Conservation (phyloP, 1,284 basidiomycete genomes). For the Xerocomus minutiporus region DNA sequence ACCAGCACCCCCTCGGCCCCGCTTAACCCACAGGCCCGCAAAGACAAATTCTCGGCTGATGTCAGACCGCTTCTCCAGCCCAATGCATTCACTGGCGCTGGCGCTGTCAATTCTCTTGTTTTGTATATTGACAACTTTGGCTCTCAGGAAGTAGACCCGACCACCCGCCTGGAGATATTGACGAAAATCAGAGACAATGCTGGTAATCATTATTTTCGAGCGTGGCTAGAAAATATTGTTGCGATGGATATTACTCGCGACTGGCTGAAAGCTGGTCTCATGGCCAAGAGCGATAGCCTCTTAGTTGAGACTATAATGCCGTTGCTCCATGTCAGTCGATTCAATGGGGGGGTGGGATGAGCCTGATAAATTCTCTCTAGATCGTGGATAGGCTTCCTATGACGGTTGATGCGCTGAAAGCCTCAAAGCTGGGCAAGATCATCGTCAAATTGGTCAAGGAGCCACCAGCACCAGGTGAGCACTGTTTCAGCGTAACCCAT, state of each 20-base stretch:
- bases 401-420: slow-evolving; percentile 58
- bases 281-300: slow-evolving; percentile 50
- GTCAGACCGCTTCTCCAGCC: slow-evolving; percentile 52
- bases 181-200: slow-evolving; percentile 77
- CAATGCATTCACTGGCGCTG: slow-evolving; percentile 61
- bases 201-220: slow-evolving; percentile 77
- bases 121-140: slow-evolving; percentile 56
- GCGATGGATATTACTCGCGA: slow-evolving; percentile 74
- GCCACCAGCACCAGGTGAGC: slow-evolving; percentile 65
- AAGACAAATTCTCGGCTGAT: slow-evolving; percentile 45
- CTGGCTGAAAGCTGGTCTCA: slow-evolving; percentile 67
- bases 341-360: slow-evolving; percentile 9
- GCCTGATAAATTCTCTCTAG: slow-evolving; percentile 38
- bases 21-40: slow-evolving; percentile 39
- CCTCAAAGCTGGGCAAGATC: slow-evolving; percentile 72
- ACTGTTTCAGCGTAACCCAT: slow-evolving; percentile 17
- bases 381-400: slow-evolving; percentile 77
- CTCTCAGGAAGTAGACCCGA: slow-evolving; percentile 54
- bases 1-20: slow-evolving; percentile 22
- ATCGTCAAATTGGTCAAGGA: slow-evolving; percentile 69
- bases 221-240: slow-evolving; percentile 67
- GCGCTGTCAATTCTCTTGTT: slow-evolving; percentile 56
- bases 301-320: slow-evolving; percentile 76
- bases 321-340: slow-evolving; percentile 65
- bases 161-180: slow-evolving; percentile 61